Percentiles rank a stretch among this genome's conserved stretches.
Evolutionary conservation across 208 protist genomes (phyloP).

Genomic region (Trypanosoma theileri): DNA sequence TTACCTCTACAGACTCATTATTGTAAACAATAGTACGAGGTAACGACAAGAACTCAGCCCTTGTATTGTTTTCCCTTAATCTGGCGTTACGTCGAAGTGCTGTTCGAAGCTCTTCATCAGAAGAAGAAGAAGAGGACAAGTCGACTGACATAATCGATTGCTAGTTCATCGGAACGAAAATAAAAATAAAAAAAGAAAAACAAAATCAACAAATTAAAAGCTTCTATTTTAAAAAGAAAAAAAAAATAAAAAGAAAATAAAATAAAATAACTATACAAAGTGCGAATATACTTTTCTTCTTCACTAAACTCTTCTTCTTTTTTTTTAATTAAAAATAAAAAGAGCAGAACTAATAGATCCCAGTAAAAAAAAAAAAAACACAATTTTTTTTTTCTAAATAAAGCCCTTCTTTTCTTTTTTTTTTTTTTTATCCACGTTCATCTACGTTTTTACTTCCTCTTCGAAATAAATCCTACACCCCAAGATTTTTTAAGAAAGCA

Average conservation of each 20-base stretch:
- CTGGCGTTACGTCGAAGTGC: constrained; percentile 43
- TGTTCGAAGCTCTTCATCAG: constrained; percentile 56
- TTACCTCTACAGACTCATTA: constrained; percentile 34
- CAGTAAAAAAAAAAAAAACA: constrained; percentile 7
- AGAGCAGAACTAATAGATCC: constrained; percentile 19
- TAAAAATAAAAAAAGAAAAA: not conserved
- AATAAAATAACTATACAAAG: too few relatives aligned
- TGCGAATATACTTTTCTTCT: not conserved
- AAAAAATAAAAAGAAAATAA: too few relatives aligned
- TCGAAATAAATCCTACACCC: constrained; percentile 32
- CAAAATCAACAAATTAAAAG: constrained; percentile 1
- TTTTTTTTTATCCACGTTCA: too few relatives aligned
- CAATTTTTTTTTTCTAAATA: not conserved
- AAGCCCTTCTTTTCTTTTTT: not conserved
- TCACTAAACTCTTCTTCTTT: too few relatives aligned
- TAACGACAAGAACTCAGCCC: constrained; percentile 7
- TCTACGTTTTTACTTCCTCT: not conserved
- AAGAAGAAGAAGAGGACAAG: constrained; percentile 64
- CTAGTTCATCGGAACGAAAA: not conserved
- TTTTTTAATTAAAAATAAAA: constrained; percentile 16
- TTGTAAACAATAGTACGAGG: constrained; percentile 32
- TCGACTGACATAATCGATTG: constrained; percentile 34
- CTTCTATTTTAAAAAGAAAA: not conserved
- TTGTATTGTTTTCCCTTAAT: constrained; percentile 22
- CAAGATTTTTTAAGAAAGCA: constrained; percentile 74